A percentile compares a stretch with the other conserved stretches of the same genome.
Evolutionary conservation across 768 basidiomycete genomes (phyloP).

Genomic region (Strobilomyces dryophilus): DNA sequence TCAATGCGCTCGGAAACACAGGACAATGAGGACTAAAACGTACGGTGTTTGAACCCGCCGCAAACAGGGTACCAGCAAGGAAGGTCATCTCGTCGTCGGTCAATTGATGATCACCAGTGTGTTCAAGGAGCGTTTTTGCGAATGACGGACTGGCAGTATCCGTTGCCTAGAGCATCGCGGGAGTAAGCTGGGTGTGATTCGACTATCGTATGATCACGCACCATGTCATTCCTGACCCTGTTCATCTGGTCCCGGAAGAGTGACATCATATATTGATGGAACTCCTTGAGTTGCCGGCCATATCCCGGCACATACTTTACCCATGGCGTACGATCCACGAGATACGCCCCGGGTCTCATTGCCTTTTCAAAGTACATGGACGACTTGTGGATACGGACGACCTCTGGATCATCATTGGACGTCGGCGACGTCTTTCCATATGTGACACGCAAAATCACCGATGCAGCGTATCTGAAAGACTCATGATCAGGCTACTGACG

Average conservation of each 20-base stretch:
- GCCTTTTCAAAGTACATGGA: not conserved
- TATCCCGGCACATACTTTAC: not conserved
- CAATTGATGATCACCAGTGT: constrained; percentile 42
- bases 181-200: not conserved
- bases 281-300: not conserved
- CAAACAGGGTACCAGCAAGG: constrained; percentile 55
- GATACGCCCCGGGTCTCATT: not conserved
- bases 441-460: not conserved
- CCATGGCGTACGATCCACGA: not conserved
- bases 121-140: constrained; percentile 48
- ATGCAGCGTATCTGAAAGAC: not conserved
- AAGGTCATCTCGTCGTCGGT: constrained; percentile 53
- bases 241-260: not conserved
- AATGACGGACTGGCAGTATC: constrained; percentile 32
- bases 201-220: not conserved
- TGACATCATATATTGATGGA: not conserved
- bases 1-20: not conserved
- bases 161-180: constrained; percentile 3
- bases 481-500: too few species aligned
- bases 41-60: constrained; percentile 54
- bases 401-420: too few species aligned
- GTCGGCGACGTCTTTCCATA: not conserved
- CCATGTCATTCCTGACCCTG: not conserved
- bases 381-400: not conserved
- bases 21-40: not conserved